Conservation (phyloP, 2,329 filamentous ascomycete genomes). For the Pseudogymnoascus sp. region DNA sequence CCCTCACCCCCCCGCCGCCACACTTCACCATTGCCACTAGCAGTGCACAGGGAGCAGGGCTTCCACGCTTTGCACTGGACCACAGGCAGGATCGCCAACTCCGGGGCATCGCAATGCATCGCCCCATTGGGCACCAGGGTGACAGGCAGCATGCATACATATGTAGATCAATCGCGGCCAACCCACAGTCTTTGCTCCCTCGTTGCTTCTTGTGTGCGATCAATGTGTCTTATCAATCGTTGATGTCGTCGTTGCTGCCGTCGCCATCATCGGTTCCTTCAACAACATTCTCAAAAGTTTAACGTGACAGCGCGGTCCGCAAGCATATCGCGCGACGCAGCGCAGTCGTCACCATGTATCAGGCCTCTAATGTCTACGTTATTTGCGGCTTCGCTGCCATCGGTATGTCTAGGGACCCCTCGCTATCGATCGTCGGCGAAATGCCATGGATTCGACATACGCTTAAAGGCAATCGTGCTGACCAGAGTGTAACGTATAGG, state of each 20-base stretch:
- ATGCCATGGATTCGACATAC: background rate
- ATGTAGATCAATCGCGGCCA: background rate
- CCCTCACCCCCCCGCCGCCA: background rate
- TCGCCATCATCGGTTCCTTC: background rate
- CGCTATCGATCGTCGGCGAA: background rate
- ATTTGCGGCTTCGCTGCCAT: conserved; percentile 57
- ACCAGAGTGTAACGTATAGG: conserved; percentile 32
- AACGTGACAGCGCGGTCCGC: background rate
- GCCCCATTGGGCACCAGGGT: background rate
- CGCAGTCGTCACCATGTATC: conserved; percentile 12
- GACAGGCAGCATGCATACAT: background rate
- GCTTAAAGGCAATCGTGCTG: background rate
- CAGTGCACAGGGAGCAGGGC: background rate
- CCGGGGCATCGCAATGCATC: background rate
- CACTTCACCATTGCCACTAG: background rate
- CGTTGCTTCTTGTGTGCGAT: background rate
- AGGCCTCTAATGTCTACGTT: conserved; percentile 46
- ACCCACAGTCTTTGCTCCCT: background rate
- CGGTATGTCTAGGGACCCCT: conserved; percentile 33
- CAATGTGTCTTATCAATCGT: background rate
- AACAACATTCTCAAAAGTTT: background rate
- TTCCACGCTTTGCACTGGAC: background rate
- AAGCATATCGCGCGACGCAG: background rate
- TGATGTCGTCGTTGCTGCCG: background rate
- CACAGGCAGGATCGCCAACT: background rate